Evolutionary conservation across 176 grass and related monocot genomes (phyloP).

Genomic region (Rhynchospora breviuscula): DNA sequence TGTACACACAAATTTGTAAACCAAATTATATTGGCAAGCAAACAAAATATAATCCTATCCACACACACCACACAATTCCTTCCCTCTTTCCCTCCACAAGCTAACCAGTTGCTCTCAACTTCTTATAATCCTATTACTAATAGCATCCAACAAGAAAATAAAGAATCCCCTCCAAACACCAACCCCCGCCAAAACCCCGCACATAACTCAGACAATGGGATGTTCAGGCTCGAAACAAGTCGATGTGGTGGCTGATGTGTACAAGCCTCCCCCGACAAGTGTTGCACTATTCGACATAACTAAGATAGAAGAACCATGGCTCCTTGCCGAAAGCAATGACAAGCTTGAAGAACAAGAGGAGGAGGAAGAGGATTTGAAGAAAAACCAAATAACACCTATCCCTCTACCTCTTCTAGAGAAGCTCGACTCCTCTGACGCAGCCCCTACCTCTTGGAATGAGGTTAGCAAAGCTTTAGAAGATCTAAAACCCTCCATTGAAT

Average conservation of each 20-base stretch:
- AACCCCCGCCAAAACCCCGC: not conserved
- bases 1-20: conserved; percentile 14
- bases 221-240: conserved; percentile 57
- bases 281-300: conserved; percentile 81
- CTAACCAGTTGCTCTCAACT: conserved; percentile 3
- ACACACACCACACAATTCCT: conserved; percentile 9
- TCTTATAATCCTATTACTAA: conserved; percentile 9
- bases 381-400: conserved; percentile 30
- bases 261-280: conserved; percentile 66
- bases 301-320: conserved; percentile 82
- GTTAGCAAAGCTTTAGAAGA: conserved; percentile 91
- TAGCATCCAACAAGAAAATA: conserved; percentile 3
- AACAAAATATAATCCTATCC: conserved; percentile 28
- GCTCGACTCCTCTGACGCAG: conserved; percentile 63
- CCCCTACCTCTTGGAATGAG: conserved; percentile 77
- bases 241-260: conserved; percentile 35
- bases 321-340: conserved; percentile 40
- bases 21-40: conserved; percentile 1
- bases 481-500: conserved; percentile 58
- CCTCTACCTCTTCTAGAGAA: conserved; percentile 74
- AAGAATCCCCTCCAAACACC: not conserved
- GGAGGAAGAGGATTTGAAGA: conserved; percentile 20
- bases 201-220: conserved; percentile 39
- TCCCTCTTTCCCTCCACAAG: conserved; percentile 23
- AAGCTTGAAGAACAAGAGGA: not conserved